A percentile compares a stretch with the other conserved stretches of the same genome.
Evolutionary conservation across 495 filamentous ascomycete genomes (phyloP).

Genomic region (Xylaria cubensis): DNA sequence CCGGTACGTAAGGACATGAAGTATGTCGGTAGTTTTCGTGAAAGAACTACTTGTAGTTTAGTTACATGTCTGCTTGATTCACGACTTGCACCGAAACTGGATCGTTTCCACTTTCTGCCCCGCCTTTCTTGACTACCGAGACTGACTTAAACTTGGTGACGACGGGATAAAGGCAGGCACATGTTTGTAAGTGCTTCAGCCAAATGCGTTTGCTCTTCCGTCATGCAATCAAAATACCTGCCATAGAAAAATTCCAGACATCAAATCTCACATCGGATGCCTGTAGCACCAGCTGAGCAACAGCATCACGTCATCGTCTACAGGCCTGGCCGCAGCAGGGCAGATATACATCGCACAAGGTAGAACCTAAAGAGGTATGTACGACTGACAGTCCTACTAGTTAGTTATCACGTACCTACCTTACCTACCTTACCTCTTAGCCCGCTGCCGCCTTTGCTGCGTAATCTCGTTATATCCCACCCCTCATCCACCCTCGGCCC

Average conservation of each 20-base stretch:
- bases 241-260: not conserved
- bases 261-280: not conserved
- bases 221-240: not conserved
- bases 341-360: not conserved
- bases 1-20: not conserved
- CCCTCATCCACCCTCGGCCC: not conserved
- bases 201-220: not conserved
- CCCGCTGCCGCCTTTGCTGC: not conserved
- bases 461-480: slow-evolving; percentile 3
- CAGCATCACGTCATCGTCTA: slow-evolving; percentile 11
- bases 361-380: not conserved
- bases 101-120: slow-evolving; percentile 6
- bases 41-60: too few species aligned
- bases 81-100: not conserved
- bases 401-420: not conserved
- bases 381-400: not conserved
- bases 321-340: not conserved
- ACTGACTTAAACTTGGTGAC: not conserved
- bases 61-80: not conserved
- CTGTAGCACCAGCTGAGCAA: not conserved
- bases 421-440: too few species aligned
- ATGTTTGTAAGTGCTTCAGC: not conserved
- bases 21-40: too few species aligned
- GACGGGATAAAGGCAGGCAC: not conserved
- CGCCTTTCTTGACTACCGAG: not conserved